Evolutionary conservation across 768 basidiomycete genomes (phyloP), one percentile per base, ranked within the genome.

Genomic region (Hericium coralloides): DNA sequence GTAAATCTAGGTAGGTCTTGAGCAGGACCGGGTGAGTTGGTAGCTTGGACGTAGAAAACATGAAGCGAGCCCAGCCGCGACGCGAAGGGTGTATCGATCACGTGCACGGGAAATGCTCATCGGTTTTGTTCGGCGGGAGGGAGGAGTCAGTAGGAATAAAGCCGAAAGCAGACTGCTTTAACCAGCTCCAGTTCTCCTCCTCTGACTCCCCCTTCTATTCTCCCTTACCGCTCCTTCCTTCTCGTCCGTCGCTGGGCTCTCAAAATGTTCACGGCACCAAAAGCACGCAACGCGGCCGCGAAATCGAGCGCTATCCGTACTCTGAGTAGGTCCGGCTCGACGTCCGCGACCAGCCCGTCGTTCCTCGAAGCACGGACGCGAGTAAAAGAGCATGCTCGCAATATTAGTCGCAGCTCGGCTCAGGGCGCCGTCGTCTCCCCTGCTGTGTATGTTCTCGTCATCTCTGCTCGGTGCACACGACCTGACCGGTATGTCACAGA

Each of bases 281-380:
- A 67, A 68, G 70, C 80, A 58, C 79, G 79, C 64, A 70, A 69
- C 23, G 67, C 71, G 38, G 59, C 72, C 62, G 73, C 78, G 60
- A 76, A 73, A 67, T 63, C 65, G 7, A 58, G 67, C 39, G 58
- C 63, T 10, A 58, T 66, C 59, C 62, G 68, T 43, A 69, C 74
- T 31, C 75, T 80, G 58, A 66, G 72, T 12, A 74, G 84, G 62
- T 73, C 75, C 52, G 74, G 75, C 59, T 83, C 83, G 0, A 82
- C 82, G 8, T 71, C 72, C 52, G 73, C 78, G 10, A 60, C 74
- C 22, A 70, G 65, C 31, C 60, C 73, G 49, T 81, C 83, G 14
- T 85, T 88, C 67, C 67, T 87, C 56, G 91, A 93, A 47, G 90
- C 90, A 45, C 91, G 88, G 74, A 81, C 82, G 52, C 82, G 89